Conservation (phyloP, 371 early-diverging fungal genomes). For the Mucor irregularis region DNA sequence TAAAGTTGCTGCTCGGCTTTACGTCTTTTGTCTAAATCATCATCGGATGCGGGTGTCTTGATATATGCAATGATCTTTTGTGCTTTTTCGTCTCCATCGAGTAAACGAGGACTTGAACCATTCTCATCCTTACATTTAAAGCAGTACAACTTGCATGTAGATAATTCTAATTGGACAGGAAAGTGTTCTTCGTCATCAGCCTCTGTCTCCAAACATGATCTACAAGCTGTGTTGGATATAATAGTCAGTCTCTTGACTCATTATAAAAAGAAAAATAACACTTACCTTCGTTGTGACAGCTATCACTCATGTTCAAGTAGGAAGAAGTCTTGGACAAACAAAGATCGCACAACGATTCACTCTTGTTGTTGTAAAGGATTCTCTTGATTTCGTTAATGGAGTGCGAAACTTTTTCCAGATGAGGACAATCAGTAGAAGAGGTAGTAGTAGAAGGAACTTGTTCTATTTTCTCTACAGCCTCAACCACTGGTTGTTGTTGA, state of each 20-base stretch:
- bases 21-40: slow-evolving; percentile 41
- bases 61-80: slow-evolving; percentile 7
- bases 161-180: slow-evolving; percentile 32
- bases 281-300: slow-evolving; percentile 27
- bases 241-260: neutral
- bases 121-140: slow-evolving; percentile 21
- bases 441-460: too few relatives aligned
- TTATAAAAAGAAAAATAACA: too few relatives aligned
- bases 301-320: slow-evolving; percentile 25
- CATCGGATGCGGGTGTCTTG: slow-evolving; percentile 19
- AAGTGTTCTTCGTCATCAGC: slow-evolving; percentile 12
- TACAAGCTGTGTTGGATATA: slow-evolving; percentile 17
- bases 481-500: too few relatives aligned
- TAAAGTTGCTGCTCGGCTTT: slow-evolving; percentile 43
- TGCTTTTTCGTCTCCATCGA: neutral
- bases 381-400: slow-evolving; percentile 26
- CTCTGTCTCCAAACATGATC: slow-evolving; percentile 18
- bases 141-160: slow-evolving; percentile 25
- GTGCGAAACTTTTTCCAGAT: slow-evolving; percentile 7
- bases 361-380: slow-evolving; percentile 20
- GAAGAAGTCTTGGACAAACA: slow-evolving; percentile 25
- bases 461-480: too few relatives aligned
- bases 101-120: neutral
- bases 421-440: slow-evolving; percentile 4
- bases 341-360: slow-evolving; percentile 25